Evolutionary conservation across 2,329 filamentous ascomycete genomes (phyloP).

Genomic region (Epichloe glyceriae): DNA sequence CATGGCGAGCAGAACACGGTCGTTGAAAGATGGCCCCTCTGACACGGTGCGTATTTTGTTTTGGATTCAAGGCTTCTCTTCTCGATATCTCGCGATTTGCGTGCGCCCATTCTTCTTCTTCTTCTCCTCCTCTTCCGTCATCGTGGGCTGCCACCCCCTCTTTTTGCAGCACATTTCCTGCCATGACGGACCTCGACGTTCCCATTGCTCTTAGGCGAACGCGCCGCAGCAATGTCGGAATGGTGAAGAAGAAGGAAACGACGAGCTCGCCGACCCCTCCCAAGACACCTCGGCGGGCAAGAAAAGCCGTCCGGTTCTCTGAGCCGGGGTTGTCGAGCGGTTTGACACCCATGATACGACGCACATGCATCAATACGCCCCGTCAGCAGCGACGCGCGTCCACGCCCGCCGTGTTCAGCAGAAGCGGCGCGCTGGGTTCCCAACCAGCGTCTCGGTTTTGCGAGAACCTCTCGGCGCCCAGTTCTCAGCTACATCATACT

Average conservation of each 20-base stretch:
- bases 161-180: neutral
- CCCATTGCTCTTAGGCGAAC: constrained; percentile 44
- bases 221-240: constrained; percentile 29
- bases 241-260: constrained; percentile 14
- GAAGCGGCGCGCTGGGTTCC: constrained; percentile 5
- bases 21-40: neutral
- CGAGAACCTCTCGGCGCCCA: constrained; percentile 16
- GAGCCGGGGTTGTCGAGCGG: constrained; percentile 42
- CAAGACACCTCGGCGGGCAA: constrained; percentile 21
- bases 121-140: neutral
- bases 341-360: constrained; percentile 44
- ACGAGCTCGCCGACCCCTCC: constrained; percentile 8
- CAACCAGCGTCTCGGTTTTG: constrained; percentile 13
- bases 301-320: constrained; percentile 45
- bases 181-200: constrained; percentile 29
- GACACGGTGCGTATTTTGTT: neutral
- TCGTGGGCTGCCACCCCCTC: neutral
- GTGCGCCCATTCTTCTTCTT: no score
- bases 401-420: constrained; percentile 19
- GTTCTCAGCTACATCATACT: constrained; percentile 35
- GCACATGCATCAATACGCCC: constrained; percentile 31
- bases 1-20: neutral
- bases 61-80: neutral
- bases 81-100: neutral
- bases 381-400: constrained; percentile 31